These are phyloP conservation scores for Fusarium sp. DNA, from an alignment of 2,329 filamentous ascomycete genomes.

Conservation along the genomic window DNA sequence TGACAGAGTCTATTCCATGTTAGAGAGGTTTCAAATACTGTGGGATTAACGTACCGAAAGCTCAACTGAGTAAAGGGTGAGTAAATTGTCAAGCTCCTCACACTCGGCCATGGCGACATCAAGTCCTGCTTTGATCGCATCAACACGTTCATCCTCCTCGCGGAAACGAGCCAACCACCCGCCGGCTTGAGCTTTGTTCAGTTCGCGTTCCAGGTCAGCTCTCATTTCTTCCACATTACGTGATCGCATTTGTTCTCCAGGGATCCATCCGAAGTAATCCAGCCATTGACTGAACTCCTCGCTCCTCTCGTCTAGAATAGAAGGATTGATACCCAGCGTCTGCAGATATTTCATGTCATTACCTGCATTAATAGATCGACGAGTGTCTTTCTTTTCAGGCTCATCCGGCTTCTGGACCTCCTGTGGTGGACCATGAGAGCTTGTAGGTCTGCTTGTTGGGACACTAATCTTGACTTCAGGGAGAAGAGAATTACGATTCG, in stretches of 20 bases:
- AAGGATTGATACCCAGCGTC: constrained; percentile 82
- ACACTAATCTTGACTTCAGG: constrained; percentile 74
- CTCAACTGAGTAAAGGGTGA: constrained; percentile 96
- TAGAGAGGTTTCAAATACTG: constrained; percentile 17
- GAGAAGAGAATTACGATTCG: constrained; percentile 57
- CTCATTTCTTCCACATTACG: constrained; percentile 86
- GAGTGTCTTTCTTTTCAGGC: constrained; percentile 61
- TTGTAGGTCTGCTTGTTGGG: constrained; percentile 60
- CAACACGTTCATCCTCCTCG: constrained; percentile 91
- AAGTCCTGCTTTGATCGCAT: constrained; percentile 87
- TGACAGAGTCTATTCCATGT: constrained; percentile 79
- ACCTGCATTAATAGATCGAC: constrained; percentile 75
- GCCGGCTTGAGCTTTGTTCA: constrained; percentile 91
- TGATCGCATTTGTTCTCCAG: constrained; percentile 79
- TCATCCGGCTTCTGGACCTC: constrained; percentile 54
- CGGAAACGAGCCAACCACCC: constrained; percentile 89
- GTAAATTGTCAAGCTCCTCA: constrained; percentile 93
- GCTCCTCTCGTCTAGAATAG: constrained; percentile 81
- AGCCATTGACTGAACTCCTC: constrained; percentile 87
- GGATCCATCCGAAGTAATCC: constrained; percentile 90
- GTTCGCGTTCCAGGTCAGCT: constrained; percentile 85
- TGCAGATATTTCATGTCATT: constrained; percentile 86
- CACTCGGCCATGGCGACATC: constrained; percentile 95
- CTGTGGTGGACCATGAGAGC: constrained; percentile 57
- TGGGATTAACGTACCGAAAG: constrained; percentile 76